A percentile compares a stretch with the other conserved stretches of the same genome.
These are phyloP conservation scores for Phytophthora citrophthora DNA, from an alignment of 352 stramenopile genomes.

Conservation along the genomic window DNA sequence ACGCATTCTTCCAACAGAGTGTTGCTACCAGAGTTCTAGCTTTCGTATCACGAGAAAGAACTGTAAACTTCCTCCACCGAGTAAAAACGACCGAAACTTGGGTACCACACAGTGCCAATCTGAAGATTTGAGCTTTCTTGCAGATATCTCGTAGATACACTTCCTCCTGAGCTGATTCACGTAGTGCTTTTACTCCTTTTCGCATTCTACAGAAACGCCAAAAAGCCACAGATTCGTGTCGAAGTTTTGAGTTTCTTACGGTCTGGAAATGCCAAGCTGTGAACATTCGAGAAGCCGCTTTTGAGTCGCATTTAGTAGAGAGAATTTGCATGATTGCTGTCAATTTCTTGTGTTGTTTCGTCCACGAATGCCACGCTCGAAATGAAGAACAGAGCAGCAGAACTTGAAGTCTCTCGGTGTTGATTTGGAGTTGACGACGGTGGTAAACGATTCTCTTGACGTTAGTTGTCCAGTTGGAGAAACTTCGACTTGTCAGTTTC, in stretches of 20 bases:
- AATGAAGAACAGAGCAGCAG: slow-evolving; percentile 66
- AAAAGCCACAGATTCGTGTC: slow-evolving; percentile 23
- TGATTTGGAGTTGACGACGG: slow-evolving; percentile 50
- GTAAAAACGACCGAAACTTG: slow-evolving; percentile 23
- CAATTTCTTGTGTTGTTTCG: slow-evolving; percentile 37
- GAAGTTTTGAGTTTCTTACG: slow-evolving; percentile 3
- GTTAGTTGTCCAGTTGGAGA: slow-evolving; percentile 37
- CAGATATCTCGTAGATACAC: not conserved
- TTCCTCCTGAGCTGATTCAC: slow-evolving; percentile 8
- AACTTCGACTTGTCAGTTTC: slow-evolving; percentile 10
- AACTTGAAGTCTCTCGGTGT: slow-evolving; percentile 66
- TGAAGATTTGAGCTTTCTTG: slow-evolving; percentile 35
- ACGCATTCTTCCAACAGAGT: slow-evolving; percentile 9
- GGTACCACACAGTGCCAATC: slow-evolving; percentile 12
- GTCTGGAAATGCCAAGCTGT: slow-evolving; percentile 28
- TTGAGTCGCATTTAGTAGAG: slow-evolving; percentile 25
- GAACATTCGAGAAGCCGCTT: slow-evolving; percentile 15
- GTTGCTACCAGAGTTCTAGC: slow-evolving; percentile 14
- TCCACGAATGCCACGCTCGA: slow-evolving; percentile 55
- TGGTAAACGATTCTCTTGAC: slow-evolving; percentile 24
- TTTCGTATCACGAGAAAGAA: slow-evolving; percentile 3
- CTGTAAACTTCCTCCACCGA: slow-evolving; percentile 31
- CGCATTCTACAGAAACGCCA: slow-evolving; percentile 26
- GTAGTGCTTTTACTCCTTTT: slow-evolving; percentile 29
- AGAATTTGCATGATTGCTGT: slow-evolving; percentile 27